phyloP scores from a whole-genome alignment of 805 yeast genomes.

The Metschnikowia arizonensis region DNA sequence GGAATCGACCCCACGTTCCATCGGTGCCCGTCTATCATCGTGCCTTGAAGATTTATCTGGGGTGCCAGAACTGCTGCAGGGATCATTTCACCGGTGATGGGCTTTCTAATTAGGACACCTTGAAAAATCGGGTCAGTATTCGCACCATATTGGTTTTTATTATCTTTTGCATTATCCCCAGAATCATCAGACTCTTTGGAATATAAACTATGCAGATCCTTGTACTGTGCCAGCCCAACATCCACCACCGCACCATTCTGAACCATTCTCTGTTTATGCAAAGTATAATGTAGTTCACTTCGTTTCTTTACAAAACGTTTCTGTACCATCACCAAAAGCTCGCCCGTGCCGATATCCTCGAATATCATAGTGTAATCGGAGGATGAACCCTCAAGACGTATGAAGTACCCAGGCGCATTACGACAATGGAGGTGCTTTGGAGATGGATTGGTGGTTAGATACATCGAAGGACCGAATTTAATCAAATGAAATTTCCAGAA shows the following conservation, averaged over 20 bases:
- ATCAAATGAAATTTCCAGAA: conserved; percentile 65
- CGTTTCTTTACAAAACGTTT: conserved; percentile 3
- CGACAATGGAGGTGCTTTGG: conserved; percentile 54
- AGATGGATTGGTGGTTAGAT: conserved; percentile 66
- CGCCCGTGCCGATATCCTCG: conserved; percentile 17
- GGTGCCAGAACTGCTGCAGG: conserved; percentile 8
- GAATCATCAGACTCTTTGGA: not conserved
- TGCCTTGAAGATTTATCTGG: conserved; percentile 8
- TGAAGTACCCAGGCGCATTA: conserved; percentile 60
- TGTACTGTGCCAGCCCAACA: not conserved
- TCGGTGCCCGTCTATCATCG: conserved; percentile 8
- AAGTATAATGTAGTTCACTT: conserved; percentile 6
- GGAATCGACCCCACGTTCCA: conserved; percentile 44
- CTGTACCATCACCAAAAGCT: conserved; percentile 9
- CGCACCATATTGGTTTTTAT: not conserved
- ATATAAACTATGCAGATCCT: not conserved
- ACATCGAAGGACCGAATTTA: conserved; percentile 50
- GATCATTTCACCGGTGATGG: conserved; percentile 9
- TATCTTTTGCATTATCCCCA: not conserved
- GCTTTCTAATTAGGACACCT: conserved; percentile 2
- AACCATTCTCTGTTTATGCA: conserved; percentile 5
- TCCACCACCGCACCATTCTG: conserved; percentile 5
- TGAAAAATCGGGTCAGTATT: not conserved
- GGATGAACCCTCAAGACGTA: conserved; percentile 18
- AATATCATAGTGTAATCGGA: conserved; percentile 11